phyloP scores from a whole-genome alignment of 2,329 filamentous ascomycete species.

The Penicillium sp. region DNA sequence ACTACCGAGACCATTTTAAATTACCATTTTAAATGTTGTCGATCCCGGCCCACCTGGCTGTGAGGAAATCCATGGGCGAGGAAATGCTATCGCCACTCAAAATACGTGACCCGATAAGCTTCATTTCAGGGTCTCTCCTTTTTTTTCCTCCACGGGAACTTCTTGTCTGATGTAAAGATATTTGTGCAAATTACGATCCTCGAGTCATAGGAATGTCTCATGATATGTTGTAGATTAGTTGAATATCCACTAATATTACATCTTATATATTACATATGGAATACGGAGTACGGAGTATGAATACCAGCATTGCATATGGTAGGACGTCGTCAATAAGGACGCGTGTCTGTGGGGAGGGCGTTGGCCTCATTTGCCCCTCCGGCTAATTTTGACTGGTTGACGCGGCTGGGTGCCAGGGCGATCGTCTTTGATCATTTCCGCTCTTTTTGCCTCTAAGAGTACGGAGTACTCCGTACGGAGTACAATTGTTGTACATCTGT shows the following conservation, averaged over 20 bases:
- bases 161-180: not conserved
- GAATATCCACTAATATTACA: not conserved
- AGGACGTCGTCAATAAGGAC: conserved; percentile 12
- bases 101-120: conserved; percentile 15
- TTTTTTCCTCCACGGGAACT: not conserved
- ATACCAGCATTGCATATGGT: not conserved
- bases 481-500: conserved; percentile 4
- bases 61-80: conserved; percentile 11
- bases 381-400: conserved; percentile 15
- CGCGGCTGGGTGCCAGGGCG: conserved; percentile 17
- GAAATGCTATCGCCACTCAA: conserved; percentile 14
- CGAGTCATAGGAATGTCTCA: not conserved
- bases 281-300: not conserved
- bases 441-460: not conserved
- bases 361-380: conserved; percentile 17
- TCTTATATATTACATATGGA: not conserved
- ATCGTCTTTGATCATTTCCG: conserved; percentile 27
- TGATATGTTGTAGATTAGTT: too few relatives aligned
- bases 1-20: not conserved
- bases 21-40: conserved; percentile 13
- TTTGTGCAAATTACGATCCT: not conserved
- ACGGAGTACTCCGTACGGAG: too few relatives aligned
- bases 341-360: conserved; percentile 22
- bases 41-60: conserved; percentile 21
- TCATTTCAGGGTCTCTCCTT: conserved; percentile 10